These are phyloP conservation scores for Aegilops tauschii DNA, from an alignment of 176 grass and related monocot genomes.

Conservation along the genomic window DNA sequence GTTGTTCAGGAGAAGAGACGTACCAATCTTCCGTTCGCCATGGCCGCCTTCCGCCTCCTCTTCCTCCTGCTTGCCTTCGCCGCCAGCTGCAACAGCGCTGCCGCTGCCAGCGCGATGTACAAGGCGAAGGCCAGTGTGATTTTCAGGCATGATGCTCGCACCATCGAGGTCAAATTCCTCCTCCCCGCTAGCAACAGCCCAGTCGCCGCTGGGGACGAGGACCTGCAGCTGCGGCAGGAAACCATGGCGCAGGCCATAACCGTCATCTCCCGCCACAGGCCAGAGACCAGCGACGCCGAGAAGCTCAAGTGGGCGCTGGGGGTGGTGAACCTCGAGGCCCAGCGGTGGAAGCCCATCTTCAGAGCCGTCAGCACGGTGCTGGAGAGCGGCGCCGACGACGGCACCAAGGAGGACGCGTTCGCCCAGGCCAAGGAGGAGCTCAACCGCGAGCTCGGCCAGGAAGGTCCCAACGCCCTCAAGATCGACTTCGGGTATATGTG, in stretches of 20 bases:
- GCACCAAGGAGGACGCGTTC: not conserved
- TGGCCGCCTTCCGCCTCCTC: not conserved
- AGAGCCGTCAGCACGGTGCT: not conserved
- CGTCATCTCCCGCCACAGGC: not conserved
- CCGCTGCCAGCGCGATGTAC: not conserved
- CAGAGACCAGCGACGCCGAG: not conserved
- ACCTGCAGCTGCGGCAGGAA: not conserved
- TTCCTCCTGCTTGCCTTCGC: not conserved
- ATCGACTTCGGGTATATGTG: not conserved
- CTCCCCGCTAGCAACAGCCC: not conserved
- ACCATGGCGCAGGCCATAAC: not conserved
- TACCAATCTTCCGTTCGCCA: not conserved
- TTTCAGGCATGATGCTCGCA: not conserved
- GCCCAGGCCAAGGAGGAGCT: not conserved
- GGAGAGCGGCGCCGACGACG: not conserved
- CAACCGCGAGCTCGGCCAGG: not conserved
- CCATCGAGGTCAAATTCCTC: not conserved
- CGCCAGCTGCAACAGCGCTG: not conserved
- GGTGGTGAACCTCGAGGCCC: not conserved
- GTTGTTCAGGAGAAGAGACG: not conserved
- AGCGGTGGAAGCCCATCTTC: not conserved
- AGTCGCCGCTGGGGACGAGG: not conserved
- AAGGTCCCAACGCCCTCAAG: not conserved
- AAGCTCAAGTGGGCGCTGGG: not conserved
- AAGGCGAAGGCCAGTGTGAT: not conserved